These are phyloP conservation scores for Linum tenue DNA, from an alignment of 345 rosid species.

Conservation along the genomic window DNA sequence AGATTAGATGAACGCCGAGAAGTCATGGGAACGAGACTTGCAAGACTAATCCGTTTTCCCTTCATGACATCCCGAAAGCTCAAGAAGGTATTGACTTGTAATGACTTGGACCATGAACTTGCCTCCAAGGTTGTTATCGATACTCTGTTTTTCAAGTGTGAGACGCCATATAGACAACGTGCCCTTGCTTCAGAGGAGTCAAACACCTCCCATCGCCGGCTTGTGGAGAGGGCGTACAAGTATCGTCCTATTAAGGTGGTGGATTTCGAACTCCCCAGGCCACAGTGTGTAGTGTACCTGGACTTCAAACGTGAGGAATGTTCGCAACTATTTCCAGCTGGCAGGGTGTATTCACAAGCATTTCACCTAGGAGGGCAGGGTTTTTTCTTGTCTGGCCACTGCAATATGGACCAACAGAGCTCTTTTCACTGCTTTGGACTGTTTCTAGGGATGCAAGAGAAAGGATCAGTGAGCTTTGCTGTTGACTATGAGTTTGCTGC, in stretches of 20 bases:
- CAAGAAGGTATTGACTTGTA: constrained; percentile 80
- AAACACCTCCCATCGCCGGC: constrained; percentile 50
- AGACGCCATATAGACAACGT: constrained; percentile 93
- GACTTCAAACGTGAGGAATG: constrained; percentile 92
- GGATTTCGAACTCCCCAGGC: constrained; percentile 90
- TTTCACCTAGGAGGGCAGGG: constrained; percentile 99
- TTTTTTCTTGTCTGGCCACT: constrained; percentile 91
- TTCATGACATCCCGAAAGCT: constrained; percentile 93
- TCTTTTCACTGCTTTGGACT: constrained; percentile 92
- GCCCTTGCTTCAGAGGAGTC: constrained; percentile 75
- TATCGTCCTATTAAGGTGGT: constrained; percentile 95
- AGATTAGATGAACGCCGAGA: constrained; percentile 74
- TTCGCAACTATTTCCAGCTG: constrained; percentile 68
- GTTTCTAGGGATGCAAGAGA: constrained; percentile 98
- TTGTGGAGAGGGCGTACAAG: constrained; percentile 88
- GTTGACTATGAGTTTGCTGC: constrained; percentile 98
- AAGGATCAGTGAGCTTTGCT: constrained; percentile 82
- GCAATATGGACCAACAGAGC: constrained; percentile 99
- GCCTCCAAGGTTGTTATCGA: constrained; percentile 92
- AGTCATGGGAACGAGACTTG: constrained; percentile 69
- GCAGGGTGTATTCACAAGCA: constrained; percentile 94
- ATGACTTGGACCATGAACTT: constrained; percentile 80
- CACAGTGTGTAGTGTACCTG: constrained; percentile 86
- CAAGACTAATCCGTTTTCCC: constrained; percentile 85
- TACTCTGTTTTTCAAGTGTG: constrained; percentile 97